Evolutionary conservation across 257 asterid species (phyloP).

Genomic region (Rehmannia glutinosa): DNA sequence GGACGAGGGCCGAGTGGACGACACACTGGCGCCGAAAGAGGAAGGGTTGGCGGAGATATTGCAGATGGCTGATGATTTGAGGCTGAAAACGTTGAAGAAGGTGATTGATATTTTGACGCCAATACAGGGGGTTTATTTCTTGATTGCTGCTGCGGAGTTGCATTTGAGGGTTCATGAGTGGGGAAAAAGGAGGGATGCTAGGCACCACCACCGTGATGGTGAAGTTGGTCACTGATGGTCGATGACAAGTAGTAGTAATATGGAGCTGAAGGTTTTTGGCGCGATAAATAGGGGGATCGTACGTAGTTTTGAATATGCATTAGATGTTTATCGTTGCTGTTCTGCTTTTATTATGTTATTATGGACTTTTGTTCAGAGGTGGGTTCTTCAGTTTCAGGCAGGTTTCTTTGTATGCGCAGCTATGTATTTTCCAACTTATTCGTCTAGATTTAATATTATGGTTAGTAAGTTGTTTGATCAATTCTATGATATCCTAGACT

Average conservation of each 20-base stretch:
- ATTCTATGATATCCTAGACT: too few relatives aligned
- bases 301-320: too few relatives aligned
- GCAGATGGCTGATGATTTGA: constrained; percentile 49
- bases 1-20: constrained; percentile 14
- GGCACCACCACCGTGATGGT: not conserved
- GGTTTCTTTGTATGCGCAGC: not conserved
- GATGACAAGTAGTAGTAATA: not conserved
- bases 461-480: too few relatives aligned
- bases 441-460: too few relatives aligned
- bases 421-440: not conserved
- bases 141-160: constrained; percentile 73
- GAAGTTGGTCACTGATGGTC: not conserved
- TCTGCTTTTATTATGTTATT: not conserved
- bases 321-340: not conserved
- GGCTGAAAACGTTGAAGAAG: constrained; percentile 46
- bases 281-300: too few relatives aligned
- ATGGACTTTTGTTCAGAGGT: too few relatives aligned
- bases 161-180: constrained; percentile 77
- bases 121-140: constrained; percentile 52
- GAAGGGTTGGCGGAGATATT: constrained; percentile 34
- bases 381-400: not conserved
- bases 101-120: constrained; percentile 33
- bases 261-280: too few relatives aligned
- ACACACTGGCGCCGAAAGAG: constrained; percentile 34
- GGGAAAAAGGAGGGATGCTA: constrained; percentile 49